Percentiles rank a stretch among this genome's conserved stretches.
These are phyloP conservation scores for Trebouxiophyceae sp. DNA, from an alignment of 163 green algal genomes.

Conservation along the genomic window DNA sequence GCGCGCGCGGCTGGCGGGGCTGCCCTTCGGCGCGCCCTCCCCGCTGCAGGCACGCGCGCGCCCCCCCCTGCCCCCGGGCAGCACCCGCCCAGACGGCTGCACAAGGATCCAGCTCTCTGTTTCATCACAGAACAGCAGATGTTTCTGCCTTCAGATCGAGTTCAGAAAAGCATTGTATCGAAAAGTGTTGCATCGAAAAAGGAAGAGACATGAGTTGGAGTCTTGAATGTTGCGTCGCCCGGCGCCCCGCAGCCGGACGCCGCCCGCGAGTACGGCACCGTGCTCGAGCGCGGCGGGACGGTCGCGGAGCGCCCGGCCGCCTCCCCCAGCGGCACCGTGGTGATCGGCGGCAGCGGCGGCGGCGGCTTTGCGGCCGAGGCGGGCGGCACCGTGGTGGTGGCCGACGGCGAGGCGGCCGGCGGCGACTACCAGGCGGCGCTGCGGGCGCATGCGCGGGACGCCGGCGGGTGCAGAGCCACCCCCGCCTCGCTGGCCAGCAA, in stretches of 20 bases:
- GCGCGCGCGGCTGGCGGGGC: slow-evolving; percentile 9
- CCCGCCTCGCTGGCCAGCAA: not conserved
- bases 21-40: slow-evolving; percentile 6
- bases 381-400: slow-evolving; percentile 26
- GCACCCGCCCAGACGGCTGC: no score
- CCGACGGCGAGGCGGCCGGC: slow-evolving; percentile 9
- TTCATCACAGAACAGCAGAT: not conserved
- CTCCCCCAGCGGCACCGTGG: slow-evolving; percentile 11
- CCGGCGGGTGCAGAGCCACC: not conserved
- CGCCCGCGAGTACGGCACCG: not conserved
- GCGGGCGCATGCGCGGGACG: slow-evolving; percentile 13
- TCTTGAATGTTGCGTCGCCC: not conserved
- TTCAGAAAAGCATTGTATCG: not conserved
- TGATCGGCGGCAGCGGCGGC: slow-evolving; percentile 9
- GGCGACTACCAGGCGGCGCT: slow-evolving; percentile 41
- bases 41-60: not conserved
- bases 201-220: not conserved
- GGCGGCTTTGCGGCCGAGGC: slow-evolving; percentile 13
- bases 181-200: not conserved
- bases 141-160: not conserved
- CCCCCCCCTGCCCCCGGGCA: no score
- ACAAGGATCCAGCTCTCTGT: not conserved
- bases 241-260: not conserved
- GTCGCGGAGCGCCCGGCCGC: not conserved
- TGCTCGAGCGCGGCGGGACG: not conserved